Evolutionary conservation across 2,329 filamentous ascomycete genomes (phyloP).

Genomic region (Ophiosphaerella narmari): DNA sequence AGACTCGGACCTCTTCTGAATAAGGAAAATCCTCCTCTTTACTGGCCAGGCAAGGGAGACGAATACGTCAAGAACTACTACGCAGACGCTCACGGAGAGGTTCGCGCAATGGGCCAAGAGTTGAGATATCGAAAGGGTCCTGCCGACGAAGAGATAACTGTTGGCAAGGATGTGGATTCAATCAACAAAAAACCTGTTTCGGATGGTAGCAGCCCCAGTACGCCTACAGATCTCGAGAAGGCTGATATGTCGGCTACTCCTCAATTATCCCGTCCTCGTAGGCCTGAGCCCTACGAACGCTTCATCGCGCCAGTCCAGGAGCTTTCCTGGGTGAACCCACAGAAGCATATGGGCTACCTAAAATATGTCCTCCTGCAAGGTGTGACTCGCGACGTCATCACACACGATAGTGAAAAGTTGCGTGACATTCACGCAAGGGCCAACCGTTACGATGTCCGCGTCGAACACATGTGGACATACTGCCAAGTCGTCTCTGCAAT

Average conservation of each 20-base stretch:
- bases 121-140: no score
- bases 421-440: slow-evolving; percentile 44
- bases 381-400: slow-evolving; percentile 45
- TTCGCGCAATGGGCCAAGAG: no score
- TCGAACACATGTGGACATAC: slow-evolving; percentile 47
- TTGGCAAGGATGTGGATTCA: no score
- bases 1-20: slow-evolving; percentile 44
- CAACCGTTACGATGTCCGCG: slow-evolving; percentile 28
- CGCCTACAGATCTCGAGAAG: slow-evolving; percentile 5
- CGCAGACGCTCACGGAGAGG: background rate
- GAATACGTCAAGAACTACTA: slow-evolving; percentile 44
- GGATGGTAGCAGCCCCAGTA: background rate
- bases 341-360: slow-evolving; percentile 38
- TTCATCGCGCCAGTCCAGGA: slow-evolving; percentile 38
- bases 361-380: slow-evolving; percentile 51
- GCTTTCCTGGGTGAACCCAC: slow-evolving; percentile 20
- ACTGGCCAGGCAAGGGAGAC: slow-evolving; percentile 36
- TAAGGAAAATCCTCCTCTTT: slow-evolving; percentile 43
- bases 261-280: background rate
- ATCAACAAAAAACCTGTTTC: slow-evolving; percentile 3
- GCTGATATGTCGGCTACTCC: background rate
- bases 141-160: no score
- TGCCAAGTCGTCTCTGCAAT: slow-evolving; percentile 53
- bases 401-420: slow-evolving; percentile 41
- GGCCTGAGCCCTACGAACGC: slow-evolving; percentile 23